phyloP scores from a whole-genome alignment of 2,329 filamentous ascomycete species.

The Neofusicoccum parvum region DNA sequence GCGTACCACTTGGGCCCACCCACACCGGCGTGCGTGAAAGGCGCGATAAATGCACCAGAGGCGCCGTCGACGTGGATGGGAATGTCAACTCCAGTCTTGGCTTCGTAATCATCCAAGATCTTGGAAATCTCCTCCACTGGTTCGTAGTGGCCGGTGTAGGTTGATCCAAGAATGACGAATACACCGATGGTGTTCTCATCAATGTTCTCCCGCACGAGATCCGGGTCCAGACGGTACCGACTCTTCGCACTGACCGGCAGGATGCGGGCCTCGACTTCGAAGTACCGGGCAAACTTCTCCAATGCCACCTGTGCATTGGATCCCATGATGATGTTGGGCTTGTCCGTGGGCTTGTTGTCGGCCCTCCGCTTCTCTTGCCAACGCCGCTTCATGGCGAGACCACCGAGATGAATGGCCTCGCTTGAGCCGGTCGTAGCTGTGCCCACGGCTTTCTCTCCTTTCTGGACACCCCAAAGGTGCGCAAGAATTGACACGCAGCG shows the following conservation, averaged over 20 bases:
- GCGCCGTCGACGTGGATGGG: constrained; percentile 68
- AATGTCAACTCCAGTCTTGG: constrained; percentile 63
- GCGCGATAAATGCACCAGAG: constrained; percentile 63
- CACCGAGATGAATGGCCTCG: constrained; percentile 71
- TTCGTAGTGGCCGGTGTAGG: constrained; percentile 75
- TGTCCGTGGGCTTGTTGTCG: constrained; percentile 63
- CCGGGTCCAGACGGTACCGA: constrained; percentile 63
- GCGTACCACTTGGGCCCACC: constrained; percentile 60
- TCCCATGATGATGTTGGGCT: constrained; percentile 75
- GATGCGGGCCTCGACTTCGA: constrained; percentile 70
- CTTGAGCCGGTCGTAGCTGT: constrained; percentile 71
- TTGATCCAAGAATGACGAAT: constrained; percentile 71
- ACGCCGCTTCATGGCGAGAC: constrained; percentile 72
- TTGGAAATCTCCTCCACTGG: constrained; percentile 69
- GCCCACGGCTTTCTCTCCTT: constrained; percentile 66
- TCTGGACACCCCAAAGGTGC: constrained; percentile 65
- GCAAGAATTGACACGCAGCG: constrained; percentile 71
- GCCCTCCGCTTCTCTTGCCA: constrained; percentile 67
- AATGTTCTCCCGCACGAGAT: constrained; percentile 65
- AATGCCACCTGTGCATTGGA: constrained; percentile 72
- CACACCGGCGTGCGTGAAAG: constrained; percentile 59
- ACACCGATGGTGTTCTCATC: constrained; percentile 79
- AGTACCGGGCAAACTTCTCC: constrained; percentile 74
- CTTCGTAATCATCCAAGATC: constrained; percentile 65
- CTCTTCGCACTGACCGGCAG: constrained; percentile 64